Evolutionary conservation across 2,329 filamentous ascomycete genomes (phyloP).

Genomic region (Chaetomium sp.): DNA sequence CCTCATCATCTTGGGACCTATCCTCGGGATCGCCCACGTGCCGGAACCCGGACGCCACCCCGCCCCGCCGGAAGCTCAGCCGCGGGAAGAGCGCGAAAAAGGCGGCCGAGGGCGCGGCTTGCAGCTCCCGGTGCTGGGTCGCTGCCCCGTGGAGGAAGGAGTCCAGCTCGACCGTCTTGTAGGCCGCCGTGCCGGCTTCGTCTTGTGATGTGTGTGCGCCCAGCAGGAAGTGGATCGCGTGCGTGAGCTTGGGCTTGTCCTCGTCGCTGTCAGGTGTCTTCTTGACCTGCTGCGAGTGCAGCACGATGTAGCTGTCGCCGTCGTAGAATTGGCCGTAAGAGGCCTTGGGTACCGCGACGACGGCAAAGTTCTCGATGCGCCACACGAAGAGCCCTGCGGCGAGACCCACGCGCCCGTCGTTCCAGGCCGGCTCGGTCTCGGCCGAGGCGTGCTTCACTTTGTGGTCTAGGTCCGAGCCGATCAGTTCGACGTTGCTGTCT

Average conservation of each 20-base stretch:
- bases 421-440: conserved; percentile 15
- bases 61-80: conserved; percentile 12
- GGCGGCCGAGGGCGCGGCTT: background rate
- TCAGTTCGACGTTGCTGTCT: conserved; percentile 17
- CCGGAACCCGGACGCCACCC: conserved; percentile 13
- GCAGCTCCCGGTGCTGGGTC: conserved; percentile 13
- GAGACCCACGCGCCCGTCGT: conserved; percentile 10
- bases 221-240: conserved; percentile 19
- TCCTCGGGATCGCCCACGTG: background rate
- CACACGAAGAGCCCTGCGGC: conserved; percentile 15
- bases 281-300: background rate
- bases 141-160: conserved; percentile 14
- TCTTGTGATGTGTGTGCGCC: conserved; percentile 14
- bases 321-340: conserved; percentile 7
- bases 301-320: conserved; percentile 22
- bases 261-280: background rate
- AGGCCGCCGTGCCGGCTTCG: conserved; percentile 17
- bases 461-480: conserved; percentile 18
- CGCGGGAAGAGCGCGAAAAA: conserved; percentile 16
- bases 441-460: conserved; percentile 14
- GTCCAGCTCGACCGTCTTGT: conserved; percentile 22
- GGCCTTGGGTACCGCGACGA: background rate
- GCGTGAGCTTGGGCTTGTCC: background rate
- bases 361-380: conserved; percentile 18
- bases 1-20: background rate